Conservation (phyloP, 805 yeast species). For the Wickerhamiella dianesei region DNA sequence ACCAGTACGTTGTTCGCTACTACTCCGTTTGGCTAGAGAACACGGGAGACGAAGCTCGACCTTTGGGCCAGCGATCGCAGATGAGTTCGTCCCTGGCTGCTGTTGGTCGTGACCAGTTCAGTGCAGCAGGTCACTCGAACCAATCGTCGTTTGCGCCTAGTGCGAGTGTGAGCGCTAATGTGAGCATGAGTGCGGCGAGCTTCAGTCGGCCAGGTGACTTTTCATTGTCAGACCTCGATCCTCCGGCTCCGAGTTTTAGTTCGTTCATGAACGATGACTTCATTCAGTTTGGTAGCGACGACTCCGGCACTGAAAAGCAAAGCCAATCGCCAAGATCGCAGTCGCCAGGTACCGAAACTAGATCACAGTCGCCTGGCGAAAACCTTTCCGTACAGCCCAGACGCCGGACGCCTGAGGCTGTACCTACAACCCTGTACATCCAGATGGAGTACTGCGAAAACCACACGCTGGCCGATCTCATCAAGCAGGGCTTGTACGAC, state of each 20-base stretch:
- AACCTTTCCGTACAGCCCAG: no score
- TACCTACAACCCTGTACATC: conserved; percentile 60
- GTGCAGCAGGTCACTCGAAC: background rate
- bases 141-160: background rate
- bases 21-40: conserved; percentile 97
- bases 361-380: background rate
- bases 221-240: conserved; percentile 10
- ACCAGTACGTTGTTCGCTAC: conserved; percentile 90
- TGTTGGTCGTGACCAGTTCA: background rate
- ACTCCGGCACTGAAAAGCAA: conserved; percentile 3
- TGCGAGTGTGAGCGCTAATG: background rate
- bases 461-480: conserved; percentile 72
- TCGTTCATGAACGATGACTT: conserved; percentile 13
- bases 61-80: background rate
- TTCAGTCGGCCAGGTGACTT: background rate
- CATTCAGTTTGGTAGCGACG: conserved; percentile 22
- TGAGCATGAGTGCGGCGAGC: background rate
- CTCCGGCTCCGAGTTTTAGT: background rate
- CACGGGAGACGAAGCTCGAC: conserved; percentile 25
- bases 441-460: conserved; percentile 99
- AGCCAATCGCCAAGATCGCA: background rate
- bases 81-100: background rate
- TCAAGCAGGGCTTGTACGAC: conserved; percentile 56
- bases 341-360: background rate
- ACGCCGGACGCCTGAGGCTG: background rate